Evolutionary conservation across 805 yeast genomes (phyloP).

Genomic region (Kodamaea kaohsiungensis): DNA sequence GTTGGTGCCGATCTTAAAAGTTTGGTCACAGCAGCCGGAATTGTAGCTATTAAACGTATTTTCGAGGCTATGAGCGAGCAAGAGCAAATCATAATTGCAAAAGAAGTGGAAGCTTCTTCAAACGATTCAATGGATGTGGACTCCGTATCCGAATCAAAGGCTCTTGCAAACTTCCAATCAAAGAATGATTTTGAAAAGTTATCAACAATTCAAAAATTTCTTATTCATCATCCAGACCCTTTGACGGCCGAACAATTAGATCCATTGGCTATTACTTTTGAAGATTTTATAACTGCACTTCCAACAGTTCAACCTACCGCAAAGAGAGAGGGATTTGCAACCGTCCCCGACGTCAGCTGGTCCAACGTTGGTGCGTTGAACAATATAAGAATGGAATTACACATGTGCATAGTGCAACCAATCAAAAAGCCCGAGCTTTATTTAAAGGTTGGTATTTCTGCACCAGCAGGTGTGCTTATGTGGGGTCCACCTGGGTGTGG

Average conservation of each 20-base stretch:
- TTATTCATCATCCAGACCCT: constrained; percentile 75
- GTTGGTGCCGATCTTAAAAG: constrained; percentile 98
- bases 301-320: constrained; percentile 97
- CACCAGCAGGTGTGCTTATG: constrained; percentile 94
- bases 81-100: constrained; percentile 23
- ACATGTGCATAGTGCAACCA: constrained; percentile 97
- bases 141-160: constrained; percentile 5
- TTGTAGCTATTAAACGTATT: constrained; percentile 88
- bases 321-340: constrained; percentile 97
- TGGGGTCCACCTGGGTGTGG: constrained; percentile 99
- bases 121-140: constrained; percentile 38
- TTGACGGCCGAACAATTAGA: constrained; percentile 72
- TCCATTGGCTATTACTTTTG: constrained; percentile 72
- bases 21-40: constrained; percentile 92
- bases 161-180: constrained; percentile 24
- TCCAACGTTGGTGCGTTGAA: constrained; percentile 87
- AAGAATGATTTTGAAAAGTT: constrained; percentile 37
- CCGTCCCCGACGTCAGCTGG: constrained; percentile 98
- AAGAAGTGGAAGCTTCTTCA: neutral
- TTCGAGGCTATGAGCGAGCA: constrained; percentile 58
- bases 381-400: constrained; percentile 81
- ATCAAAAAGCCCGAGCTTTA: constrained; percentile 89
- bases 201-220: constrained; percentile 72
- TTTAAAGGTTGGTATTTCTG: constrained; percentile 87
- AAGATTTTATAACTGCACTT: constrained; percentile 80